Percentiles rank a stretch among this genome's conserved stretches.
Conservation (phyloP, 345 rosid species). For the Heritiera littoralis region DNA sequence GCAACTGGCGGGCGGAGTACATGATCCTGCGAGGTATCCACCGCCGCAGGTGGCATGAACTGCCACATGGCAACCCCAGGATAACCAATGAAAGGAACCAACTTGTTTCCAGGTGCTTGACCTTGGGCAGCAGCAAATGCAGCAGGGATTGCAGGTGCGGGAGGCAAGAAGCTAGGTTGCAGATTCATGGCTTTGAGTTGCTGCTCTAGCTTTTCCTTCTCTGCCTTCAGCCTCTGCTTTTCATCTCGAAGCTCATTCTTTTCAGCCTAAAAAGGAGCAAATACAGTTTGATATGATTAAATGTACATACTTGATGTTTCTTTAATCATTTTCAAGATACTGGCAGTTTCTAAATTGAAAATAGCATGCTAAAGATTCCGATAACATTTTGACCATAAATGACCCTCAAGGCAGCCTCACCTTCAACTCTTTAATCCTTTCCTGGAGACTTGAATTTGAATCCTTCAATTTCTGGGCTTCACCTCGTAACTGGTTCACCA, state of each 20-base stretch:
- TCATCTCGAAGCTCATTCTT: constrained; percentile 82
- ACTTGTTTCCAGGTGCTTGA: constrained; percentile 83
- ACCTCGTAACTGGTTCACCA: constrained; percentile 77
- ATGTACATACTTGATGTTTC: background rate
- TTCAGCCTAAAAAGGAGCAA: constrained; percentile 54
- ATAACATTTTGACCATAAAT: background rate
- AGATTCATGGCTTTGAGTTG: constrained; percentile 61
- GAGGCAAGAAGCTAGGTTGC: constrained; percentile 68
- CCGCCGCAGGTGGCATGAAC: constrained; percentile 96
- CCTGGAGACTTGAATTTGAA: constrained; percentile 83
- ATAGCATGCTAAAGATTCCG: constrained; percentile 4
- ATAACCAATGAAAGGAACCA: constrained; percentile 84
- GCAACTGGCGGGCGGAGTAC: constrained; percentile 95
- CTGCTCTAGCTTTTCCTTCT: constrained; percentile 73
- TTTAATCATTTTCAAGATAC: background rate
- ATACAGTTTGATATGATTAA: background rate
- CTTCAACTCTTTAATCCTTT: constrained; percentile 76
- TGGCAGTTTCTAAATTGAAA: background rate
- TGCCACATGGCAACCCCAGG: constrained; percentile 99
- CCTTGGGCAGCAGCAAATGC: constrained; percentile 76
- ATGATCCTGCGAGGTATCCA: constrained; percentile 95
- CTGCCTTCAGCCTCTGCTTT: constrained; percentile 62
- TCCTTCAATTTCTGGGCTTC: constrained; percentile 84
- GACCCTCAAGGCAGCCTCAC: constrained; percentile 30
- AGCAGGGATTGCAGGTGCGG: constrained; percentile 59